Percentiles rank a stretch among this genome's conserved stretches.
phyloP scores from a whole-genome alignment of 306 rosid genomes.

The Quercus suber region DNA sequence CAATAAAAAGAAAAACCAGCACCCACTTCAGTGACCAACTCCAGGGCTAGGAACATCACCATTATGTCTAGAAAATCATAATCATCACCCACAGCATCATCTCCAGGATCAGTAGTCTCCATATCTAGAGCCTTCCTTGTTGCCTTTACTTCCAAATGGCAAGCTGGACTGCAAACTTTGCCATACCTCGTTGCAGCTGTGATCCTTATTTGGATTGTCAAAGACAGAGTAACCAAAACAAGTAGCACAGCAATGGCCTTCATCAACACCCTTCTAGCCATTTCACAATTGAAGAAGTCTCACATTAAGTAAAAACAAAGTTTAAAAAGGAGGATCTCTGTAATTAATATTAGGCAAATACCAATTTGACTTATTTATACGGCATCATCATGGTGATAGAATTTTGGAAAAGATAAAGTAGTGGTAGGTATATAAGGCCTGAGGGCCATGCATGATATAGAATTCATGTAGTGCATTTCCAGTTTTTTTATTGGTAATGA shows the following conservation, averaged over 20 bases:
- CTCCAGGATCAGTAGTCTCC: conserved; percentile 15
- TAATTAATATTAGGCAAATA: background rate
- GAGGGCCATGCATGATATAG: conserved; percentile 15
- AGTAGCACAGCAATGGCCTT: conserved; percentile 23
- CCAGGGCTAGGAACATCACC: conserved; percentile 98
- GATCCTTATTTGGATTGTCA: conserved; percentile 30
- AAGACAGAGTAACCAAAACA: conserved; percentile 33
- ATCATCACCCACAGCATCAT: conserved; percentile 31
- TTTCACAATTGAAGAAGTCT: conserved; percentile 17
- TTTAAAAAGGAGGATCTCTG: conserved; percentile 9
- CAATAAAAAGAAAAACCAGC: background rate
- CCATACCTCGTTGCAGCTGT: conserved; percentile 34
- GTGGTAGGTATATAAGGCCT: conserved; percentile 39
- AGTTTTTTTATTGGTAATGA: background rate
- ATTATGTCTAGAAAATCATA: conserved; percentile 66
- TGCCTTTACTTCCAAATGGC: conserved; percentile 22
- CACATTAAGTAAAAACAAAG: conserved; percentile 4
- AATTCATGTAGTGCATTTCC: background rate
- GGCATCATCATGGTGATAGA: conserved; percentile 42
- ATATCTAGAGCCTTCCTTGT: conserved; percentile 10
- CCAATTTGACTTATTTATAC: conserved; percentile 43
- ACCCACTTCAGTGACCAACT: conserved; percentile 60
- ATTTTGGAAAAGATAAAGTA: conserved; percentile 40
- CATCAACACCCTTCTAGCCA: conserved; percentile 26
- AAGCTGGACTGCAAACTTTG: conserved; percentile 16